phyloP scores from a whole-genome alignment of 1,139 yeast genomes.

The Diutina ranongensis region DNA sequence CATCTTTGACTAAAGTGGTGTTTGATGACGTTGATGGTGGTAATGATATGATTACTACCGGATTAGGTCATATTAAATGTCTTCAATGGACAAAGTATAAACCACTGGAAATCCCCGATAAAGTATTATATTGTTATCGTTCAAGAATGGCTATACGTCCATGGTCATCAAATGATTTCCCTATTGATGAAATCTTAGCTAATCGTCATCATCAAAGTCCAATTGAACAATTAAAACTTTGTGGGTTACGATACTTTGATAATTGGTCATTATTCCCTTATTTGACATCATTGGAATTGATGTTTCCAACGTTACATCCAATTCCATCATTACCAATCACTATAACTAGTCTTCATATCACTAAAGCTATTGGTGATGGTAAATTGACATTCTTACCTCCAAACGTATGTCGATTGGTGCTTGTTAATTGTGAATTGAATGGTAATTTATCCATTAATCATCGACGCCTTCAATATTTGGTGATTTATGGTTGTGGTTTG shows the following conservation, averaged over 20 bases:
- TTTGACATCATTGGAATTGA: not conserved
- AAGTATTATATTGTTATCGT: not conserved
- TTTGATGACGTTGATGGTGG: conserved; percentile 5
- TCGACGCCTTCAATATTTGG: not conserved
- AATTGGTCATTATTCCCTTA: not conserved
- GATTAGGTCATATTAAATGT: not conserved
- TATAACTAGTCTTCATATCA: not conserved
- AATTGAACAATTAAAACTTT: not conserved
- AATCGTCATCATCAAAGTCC: no score
- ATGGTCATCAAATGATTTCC: conserved; percentile 4
- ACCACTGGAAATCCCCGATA: not conserved
- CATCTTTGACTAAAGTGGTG: not conserved
- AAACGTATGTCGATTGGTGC: not conserved
- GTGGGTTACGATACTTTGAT: conserved; percentile 2
- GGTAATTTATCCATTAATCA: not conserved
- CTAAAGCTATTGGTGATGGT: not conserved
- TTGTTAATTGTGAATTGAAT: not conserved
- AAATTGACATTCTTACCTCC: not conserved
- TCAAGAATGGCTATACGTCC: not conserved
- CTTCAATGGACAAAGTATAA: conserved; percentile 1
- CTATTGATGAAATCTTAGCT: conserved; percentile 1
- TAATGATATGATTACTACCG: not conserved
- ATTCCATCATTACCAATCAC: not conserved
- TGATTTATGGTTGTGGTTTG: not conserved
- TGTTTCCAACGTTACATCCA: conserved; percentile 2